Percentiles rank a stretch among this genome's conserved stretches.
Evolutionary conservation across 345 rosid genomes (phyloP).

Genomic region (thale cress (Arabidopsis thaliana)): TAIR10.1 NC_003076.8:25898001-25898500

Average conservation of each 20-base stretch:
- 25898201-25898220: slow-evolving; percentile 39
- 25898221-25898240: slow-evolving; percentile 47
- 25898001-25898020: slow-evolving; percentile 39
- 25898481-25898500: neutral
- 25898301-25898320: slow-evolving; percentile 33
- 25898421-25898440: neutral
- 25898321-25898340: slow-evolving; percentile 32
- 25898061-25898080: slow-evolving; percentile 44
- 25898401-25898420: neutral
- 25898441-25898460: neutral
- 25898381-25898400: slow-evolving; percentile 11
- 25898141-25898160: slow-evolving; percentile 48
- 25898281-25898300: slow-evolving; percentile 37
- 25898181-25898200: slow-evolving; percentile 42
- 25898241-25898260: slow-evolving; percentile 42
- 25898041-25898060: slow-evolving; percentile 38
- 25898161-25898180: slow-evolving; percentile 40
- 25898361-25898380: slow-evolving; percentile 14
- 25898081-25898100: slow-evolving; percentile 41
- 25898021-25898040: slow-evolving; percentile 37
- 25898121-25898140: slow-evolving; percentile 22
- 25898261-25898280: slow-evolving; percentile 43
- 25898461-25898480: neutral
- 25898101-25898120: slow-evolving; percentile 19
- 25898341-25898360: slow-evolving; percentile 16